Base-by-base conservation (phyloP, 768 basidiomycete genomes). In the Kwoniella botswanensis region DNA sequence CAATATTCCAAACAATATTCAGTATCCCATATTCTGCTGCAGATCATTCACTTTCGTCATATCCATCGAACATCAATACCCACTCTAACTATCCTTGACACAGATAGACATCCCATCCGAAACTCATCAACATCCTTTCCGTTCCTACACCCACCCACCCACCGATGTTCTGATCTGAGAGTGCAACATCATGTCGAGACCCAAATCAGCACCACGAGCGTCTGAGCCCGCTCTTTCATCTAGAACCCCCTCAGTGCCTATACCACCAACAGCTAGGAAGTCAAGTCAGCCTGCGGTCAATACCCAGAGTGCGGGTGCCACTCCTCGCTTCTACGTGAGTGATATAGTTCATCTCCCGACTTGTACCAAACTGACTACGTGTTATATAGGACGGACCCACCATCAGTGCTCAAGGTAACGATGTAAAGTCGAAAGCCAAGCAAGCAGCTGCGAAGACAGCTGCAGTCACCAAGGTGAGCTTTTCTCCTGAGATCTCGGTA, bases 271-370 rank as follows among this genome's bases (percentile, higher is more conserved):
- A 55, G 70, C 70, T 26, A 60, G 70, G 21, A 71, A 66, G 24
- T 61, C 70, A 13, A 65, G 63, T 63, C 55, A 56, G 26, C 70
- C 70, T 61, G 64, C 70, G 26, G 41, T 63, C 57, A 62, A 63
- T 35, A 44, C 50, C 4, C 64, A 71, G 52, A 55, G 18, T 15
- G 59, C 67, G 13, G 61, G 44, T 54, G 52, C 54, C 42, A 55
- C n/a, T 15, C 64, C 75, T 22, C 77, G 74, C 29, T 80, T 80
- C 75, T 80, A 80, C 29, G 79, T 80, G 63, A 70, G 76, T 72
- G 2, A 13, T 53, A 35, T 44, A 7, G 55, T 15, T 18, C 15
- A 26, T 11, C 15, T 41, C 17, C 4, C 15, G 22, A 35, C 42
- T 15, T 72, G 70, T 46, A 68, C 29, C 29, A 10, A 22, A 54